Percentiles rank a stretch among this genome's conserved stretches.
phyloP scores from a whole-genome alignment of 306 rosid genomes.

The Quillaja saponaria region DNA sequence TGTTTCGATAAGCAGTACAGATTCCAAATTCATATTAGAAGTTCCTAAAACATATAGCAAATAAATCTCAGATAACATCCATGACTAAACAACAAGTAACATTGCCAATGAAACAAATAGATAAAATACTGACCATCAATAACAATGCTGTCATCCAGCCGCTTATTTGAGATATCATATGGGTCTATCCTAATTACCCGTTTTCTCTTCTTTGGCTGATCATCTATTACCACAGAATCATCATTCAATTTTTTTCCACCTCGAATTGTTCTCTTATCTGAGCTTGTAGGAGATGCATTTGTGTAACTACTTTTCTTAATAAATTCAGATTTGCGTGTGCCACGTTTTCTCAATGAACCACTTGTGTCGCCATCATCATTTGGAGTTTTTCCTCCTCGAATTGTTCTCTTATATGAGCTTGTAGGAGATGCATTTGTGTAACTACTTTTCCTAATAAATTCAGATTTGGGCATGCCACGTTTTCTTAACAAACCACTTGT shows the following conservation, averaged over 20 bases:
- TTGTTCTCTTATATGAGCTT: conserved; percentile 38
- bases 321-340: conserved; percentile 33
- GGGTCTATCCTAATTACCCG: conserved; percentile 65
- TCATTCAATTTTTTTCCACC: conserved; percentile 38
- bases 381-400: conserved; percentile 29
- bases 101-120: conserved; percentile 8
- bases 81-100: too few relatives aligned
- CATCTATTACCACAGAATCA: conserved; percentile 39
- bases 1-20: conserved; percentile 13
- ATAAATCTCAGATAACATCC: too few relatives aligned
- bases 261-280: conserved; percentile 31
- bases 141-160: conserved; percentile 59
- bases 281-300: conserved; percentile 30
- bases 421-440: conserved; percentile 28
- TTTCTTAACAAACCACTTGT: conserved; percentile 40
- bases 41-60: conserved; percentile 9
- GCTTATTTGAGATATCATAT: conserved; percentile 79
- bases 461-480: conserved; percentile 32
- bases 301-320: conserved; percentile 35
- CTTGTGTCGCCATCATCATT: conserved; percentile 41
- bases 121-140: conserved; percentile 47
- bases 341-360: conserved; percentile 39
- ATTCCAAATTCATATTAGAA: conserved; percentile 5
- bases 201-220: conserved; percentile 64
- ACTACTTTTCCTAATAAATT: conserved; percentile 35